Percentiles rank a stretch among this genome's conserved stretches.
These are phyloP conservation scores for Cercospora sesami DNA, from an alignment of 2,329 filamentous ascomycete genomes.

Conservation along the genomic window DNA sequence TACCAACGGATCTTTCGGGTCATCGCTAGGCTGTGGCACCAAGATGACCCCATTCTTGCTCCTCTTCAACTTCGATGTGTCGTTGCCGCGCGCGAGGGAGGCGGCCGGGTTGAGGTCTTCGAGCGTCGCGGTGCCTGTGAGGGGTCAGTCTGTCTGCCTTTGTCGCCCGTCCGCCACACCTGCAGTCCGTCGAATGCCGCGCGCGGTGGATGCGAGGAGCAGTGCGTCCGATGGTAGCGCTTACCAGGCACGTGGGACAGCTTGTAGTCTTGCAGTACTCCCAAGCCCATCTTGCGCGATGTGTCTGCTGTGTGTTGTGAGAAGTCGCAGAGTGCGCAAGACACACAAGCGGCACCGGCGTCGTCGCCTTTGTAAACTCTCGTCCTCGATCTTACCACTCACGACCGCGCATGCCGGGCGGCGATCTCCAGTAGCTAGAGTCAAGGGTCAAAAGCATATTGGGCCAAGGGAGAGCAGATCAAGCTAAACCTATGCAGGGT, in stretches of 20 bases:
- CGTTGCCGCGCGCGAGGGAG: slow-evolving; percentile 23
- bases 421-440: slow-evolving; percentile 1
- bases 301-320: slow-evolving; percentile 4
- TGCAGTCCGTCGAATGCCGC: neutral
- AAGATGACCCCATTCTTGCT: slow-evolving; percentile 57
- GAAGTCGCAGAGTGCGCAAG: neutral
- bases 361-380: slow-evolving; percentile 4
- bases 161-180: neutral
- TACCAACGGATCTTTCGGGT: slow-evolving; percentile 84
- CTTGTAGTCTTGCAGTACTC: slow-evolving; percentile 27
- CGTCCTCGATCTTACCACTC: neutral
- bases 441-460: slow-evolving; percentile 5
- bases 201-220: neutral
- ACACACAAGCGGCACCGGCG: neutral
- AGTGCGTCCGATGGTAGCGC: neutral
- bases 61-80: slow-evolving; percentile 30
- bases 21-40: slow-evolving; percentile 85
- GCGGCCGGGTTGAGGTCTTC: slow-evolving; percentile 38
- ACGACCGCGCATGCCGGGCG: neutral
- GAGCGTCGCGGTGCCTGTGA: slow-evolving; percentile 46
- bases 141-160: neutral
- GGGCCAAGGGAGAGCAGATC: slow-evolving; percentile 1
- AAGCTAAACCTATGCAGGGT: neutral
- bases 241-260: slow-evolving; percentile 29
- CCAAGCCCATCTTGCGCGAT: slow-evolving; percentile 22